phyloP scores from a whole-genome alignment of 345 rosid species.

The Pelargonium nanum region DNA sequence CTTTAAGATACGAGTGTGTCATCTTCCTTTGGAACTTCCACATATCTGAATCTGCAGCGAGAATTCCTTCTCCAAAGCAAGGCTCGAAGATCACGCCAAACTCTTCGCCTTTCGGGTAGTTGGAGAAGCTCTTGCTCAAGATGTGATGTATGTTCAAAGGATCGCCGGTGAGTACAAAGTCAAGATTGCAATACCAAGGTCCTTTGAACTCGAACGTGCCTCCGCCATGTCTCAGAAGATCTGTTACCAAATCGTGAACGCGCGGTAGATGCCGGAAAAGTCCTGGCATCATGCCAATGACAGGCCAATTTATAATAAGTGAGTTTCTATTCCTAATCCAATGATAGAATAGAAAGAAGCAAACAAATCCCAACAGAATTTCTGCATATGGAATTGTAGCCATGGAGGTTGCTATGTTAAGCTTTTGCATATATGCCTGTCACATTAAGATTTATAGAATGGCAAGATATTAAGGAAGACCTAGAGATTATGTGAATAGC shows the following conservation, averaged over 20 bases:
- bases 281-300: not conserved
- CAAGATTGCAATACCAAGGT: not conserved
- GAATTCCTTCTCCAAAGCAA: slow-evolving; percentile 50
- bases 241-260: not conserved
- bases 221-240: not conserved
- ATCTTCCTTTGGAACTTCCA: slow-evolving; percentile 44
- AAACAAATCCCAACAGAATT: too few species aligned
- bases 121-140: slow-evolving; percentile 38
- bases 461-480: too few species aligned
- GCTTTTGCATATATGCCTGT: too few species aligned
- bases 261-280: not conserved
- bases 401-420: too few species aligned
- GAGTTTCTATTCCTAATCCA: not conserved
- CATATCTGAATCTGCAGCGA: slow-evolving; percentile 31
- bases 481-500: too few species aligned
- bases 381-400: too few species aligned
- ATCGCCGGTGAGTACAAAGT: slow-evolving; percentile 25
- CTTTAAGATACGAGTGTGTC: slow-evolving; percentile 19
- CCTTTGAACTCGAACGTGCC: not conserved
- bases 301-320: not conserved
- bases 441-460: too few species aligned
- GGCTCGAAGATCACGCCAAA: slow-evolving; percentile 34
- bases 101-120: slow-evolving; percentile 41
- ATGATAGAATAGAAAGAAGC: not conserved
- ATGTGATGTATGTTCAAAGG: slow-evolving; percentile 44